These are phyloP conservation scores for Meyerozyma carpophila DNA, from an alignment of 1,139 yeast genomes.

Conservation along the genomic window DNA sequence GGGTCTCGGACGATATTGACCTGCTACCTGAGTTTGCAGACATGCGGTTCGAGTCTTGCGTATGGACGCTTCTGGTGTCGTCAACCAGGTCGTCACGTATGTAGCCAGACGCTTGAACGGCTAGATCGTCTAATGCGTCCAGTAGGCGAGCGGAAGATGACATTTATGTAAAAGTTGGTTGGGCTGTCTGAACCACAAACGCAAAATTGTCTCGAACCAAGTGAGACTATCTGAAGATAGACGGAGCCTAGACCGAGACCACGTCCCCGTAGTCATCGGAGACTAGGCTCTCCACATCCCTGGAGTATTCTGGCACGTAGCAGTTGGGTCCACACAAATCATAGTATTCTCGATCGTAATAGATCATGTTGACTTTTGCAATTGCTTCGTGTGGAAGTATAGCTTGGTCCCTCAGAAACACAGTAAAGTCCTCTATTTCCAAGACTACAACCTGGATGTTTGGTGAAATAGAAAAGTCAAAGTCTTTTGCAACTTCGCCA, in stretches of 20 bases:
- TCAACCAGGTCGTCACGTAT: background rate
- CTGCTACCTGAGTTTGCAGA: background rate
- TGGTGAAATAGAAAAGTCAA: constrained; percentile 1
- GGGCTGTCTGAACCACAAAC: background rate
- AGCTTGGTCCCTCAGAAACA: constrained; percentile 27
- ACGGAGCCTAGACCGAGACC: constrained; percentile 3
- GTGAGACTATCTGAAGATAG: no score
- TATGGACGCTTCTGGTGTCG: background rate
- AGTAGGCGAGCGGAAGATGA: background rate
- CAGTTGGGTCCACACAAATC: constrained; percentile 5
- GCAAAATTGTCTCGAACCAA: background rate
- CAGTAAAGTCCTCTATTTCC: constrained; percentile 20
- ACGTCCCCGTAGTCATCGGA: constrained; percentile 7
- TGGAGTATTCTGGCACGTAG: background rate
- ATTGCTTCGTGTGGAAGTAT: constrained; percentile 15
- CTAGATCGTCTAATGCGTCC: background rate
- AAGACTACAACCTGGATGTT: constrained; percentile 16
- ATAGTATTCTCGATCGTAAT: constrained; percentile 14
- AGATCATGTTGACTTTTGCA: constrained; percentile 13
- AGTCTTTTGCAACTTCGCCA: constrained; percentile 3
- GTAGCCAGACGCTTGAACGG: background rate
- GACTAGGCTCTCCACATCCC: background rate
- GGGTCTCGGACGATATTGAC: background rate
- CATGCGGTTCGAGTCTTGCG: background rate
- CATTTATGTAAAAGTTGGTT: constrained; percentile 3